Evolutionary conservation across 2,329 filamentous ascomycete species (phyloP).

Genomic region (Aschersonia sp.): DNA sequence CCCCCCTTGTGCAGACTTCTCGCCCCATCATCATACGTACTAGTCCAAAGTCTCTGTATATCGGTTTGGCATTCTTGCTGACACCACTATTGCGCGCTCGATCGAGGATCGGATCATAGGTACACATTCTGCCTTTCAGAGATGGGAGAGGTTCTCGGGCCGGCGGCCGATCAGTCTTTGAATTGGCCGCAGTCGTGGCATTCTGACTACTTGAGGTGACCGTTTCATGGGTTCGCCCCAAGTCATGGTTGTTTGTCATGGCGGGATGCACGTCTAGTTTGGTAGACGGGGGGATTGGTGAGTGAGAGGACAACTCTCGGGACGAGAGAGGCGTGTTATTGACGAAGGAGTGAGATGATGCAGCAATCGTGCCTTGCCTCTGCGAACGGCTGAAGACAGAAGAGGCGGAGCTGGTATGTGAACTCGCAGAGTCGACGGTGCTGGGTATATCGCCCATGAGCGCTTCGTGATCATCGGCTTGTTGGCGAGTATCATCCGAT

Average conservation of each 20-base stretch:
- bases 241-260: slow-evolving; percentile 26
- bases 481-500: slow-evolving; percentile 13
- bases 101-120: slow-evolving; percentile 45
- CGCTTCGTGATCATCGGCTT: slow-evolving; percentile 42
- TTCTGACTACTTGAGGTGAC: slow-evolving; percentile 13
- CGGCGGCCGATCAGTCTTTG: slow-evolving; percentile 27
- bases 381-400: slow-evolving; percentile 50
- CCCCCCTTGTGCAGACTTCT: slow-evolving; percentile 25
- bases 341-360: slow-evolving; percentile 26
- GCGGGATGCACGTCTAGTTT: slow-evolving; percentile 41
- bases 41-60: slow-evolving; percentile 49
- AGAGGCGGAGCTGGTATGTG: slow-evolving; percentile 53
- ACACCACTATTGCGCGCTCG: slow-evolving; percentile 31
- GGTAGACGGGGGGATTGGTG: slow-evolving; percentile 30
- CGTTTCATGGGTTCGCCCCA: slow-evolving; percentile 10
- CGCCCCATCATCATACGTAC: slow-evolving; percentile 40
- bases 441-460: slow-evolving; percentile 52
- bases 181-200: slow-evolving; percentile 19
- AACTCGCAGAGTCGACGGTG: slow-evolving; percentile 58
- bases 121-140: slow-evolving; percentile 42
- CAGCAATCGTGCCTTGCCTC: slow-evolving; percentile 21
- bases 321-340: slow-evolving; percentile 11
- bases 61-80: slow-evolving; percentile 43
- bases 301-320: slow-evolving; percentile 35
- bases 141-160: slow-evolving; percentile 41